These are phyloP conservation scores for Sequoia sempervirens DNA, from an alignment of 75 land plant species.

Conservation along the genomic window DNA sequence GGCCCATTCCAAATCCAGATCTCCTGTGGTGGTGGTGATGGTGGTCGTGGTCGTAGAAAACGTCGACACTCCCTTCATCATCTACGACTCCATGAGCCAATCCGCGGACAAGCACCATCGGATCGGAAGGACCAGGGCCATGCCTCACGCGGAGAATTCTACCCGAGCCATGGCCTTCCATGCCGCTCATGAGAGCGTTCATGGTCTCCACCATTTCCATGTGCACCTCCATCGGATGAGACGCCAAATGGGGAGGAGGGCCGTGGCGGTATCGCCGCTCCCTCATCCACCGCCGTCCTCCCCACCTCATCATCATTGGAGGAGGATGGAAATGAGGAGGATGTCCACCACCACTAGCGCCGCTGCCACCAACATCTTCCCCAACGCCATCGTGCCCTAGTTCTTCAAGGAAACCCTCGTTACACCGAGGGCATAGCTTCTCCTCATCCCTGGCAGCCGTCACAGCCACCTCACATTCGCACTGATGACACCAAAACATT, in stretches of 20 bases:
- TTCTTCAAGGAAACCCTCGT: neutral
- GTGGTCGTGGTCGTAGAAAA: neutral
- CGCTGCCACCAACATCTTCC: neutral
- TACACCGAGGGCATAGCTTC: neutral
- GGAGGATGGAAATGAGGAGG: neutral
- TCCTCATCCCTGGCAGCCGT: neutral
- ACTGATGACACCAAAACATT: neutral
- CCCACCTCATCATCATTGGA: neutral
- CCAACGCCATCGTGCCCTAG: neutral
- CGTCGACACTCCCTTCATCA: neutral
- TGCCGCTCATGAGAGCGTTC: neutral
- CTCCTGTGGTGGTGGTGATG: neutral
- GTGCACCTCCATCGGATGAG: neutral
- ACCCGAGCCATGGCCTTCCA: neutral
- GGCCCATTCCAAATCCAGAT: too few species aligned
- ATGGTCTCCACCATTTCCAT: conserved; percentile 5
- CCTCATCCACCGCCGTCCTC: neutral
- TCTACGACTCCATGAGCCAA: neutral
- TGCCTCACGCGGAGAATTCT: neutral
- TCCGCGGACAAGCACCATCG: neutral
- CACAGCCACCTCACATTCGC: neutral
- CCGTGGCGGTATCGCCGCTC: neutral
- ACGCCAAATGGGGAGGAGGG: neutral
- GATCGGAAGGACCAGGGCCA: neutral
- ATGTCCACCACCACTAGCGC: too few species aligned